Percentiles rank a stretch among this genome's conserved stretches.
phyloP scores from a whole-genome alignment of 345 rosid species.

The Eucalyptus polybractea region DNA sequence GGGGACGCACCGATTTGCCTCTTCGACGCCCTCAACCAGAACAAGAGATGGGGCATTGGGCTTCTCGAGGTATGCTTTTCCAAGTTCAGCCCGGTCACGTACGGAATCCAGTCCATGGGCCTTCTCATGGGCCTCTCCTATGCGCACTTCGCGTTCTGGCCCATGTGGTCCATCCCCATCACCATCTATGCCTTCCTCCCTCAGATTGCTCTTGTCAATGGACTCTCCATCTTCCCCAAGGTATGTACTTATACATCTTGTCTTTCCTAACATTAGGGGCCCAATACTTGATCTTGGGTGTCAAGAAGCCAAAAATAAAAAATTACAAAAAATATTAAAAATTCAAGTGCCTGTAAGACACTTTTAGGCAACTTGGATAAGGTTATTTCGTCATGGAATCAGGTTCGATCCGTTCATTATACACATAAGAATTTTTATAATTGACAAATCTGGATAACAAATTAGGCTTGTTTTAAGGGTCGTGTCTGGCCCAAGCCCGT shows the following conservation, averaged over 20 bases:
- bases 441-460: not conserved
- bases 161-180: constrained; percentile 34
- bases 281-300: not conserved
- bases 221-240: constrained; percentile 13
- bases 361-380: not conserved
- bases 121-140: constrained; percentile 17
- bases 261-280: not conserved
- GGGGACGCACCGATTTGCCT: constrained; percentile 45
- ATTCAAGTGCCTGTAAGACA: not conserved
- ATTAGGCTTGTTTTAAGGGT: not conserved
- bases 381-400: not conserved
- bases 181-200: constrained; percentile 46
- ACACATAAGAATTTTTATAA: not conserved
- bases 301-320: not conserved
- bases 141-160: constrained; percentile 32
- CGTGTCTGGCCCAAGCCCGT: not conserved
- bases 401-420: not conserved
- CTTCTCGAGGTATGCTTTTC: constrained; percentile 30
- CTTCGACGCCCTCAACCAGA: constrained; percentile 31
- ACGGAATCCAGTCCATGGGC: constrained; percentile 29
- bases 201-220: constrained; percentile 39
- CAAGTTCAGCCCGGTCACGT: constrained; percentile 25
- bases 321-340: too few relatives aligned
- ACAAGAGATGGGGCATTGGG: constrained; percentile 67
- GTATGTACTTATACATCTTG: not conserved